Base-by-base conservation (phyloP, 768 basidiomycete genomes). In the Pholiota conissans region DNA sequence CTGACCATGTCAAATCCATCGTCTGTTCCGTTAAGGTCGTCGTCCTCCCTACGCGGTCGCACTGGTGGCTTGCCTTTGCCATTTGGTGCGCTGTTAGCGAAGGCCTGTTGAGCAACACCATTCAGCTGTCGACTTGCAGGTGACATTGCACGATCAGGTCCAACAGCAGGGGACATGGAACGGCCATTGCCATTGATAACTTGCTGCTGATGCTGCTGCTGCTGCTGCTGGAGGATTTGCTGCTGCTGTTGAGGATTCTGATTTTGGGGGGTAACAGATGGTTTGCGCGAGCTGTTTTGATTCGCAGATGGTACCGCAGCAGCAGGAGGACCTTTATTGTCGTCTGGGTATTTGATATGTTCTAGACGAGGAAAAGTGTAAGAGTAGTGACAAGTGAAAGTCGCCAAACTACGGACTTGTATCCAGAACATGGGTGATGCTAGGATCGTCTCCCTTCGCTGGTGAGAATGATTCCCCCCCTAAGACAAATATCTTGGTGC, bases 311-410 rank as follows among this genome's bases (percentile, higher is more conserved):
- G 69, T 24, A 65, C 63, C 18, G 66, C 61, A 29, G 60, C 52
- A 47, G 63, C 64, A 3, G 70, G 64, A 49, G 70, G 69, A 20
- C 62, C 64, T 59, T 66, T 66, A 58, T 70, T 82, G 18, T 83
- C 78, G 61, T 91, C 89, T 7, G 94, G 93, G 69, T 97, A 96
- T 74, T 95, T 94, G 79, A 96, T 96, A 68, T 96, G 91, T 69
- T 88, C 92, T 93, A n/a, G 69, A 28, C 50, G 20, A 47, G 32
- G 45, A 49, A 30, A 46, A 35, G 46, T n/a, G n/a, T n/a, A 56
- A 53, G 3, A 24, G 51, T 42, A 55, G 62, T 52, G 29, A 47
- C 57, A 27, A 27, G 14, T 20, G 26, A 29, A 55, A 34, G 49
- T 8, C 37, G 10, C 39, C 9, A 51, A 57, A 53, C 35, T 24